These are phyloP conservation scores for Penicillium cosmopolitanum DNA, from an alignment of 495 filamentous ascomycete genomes.

Conservation along the genomic window DNA sequence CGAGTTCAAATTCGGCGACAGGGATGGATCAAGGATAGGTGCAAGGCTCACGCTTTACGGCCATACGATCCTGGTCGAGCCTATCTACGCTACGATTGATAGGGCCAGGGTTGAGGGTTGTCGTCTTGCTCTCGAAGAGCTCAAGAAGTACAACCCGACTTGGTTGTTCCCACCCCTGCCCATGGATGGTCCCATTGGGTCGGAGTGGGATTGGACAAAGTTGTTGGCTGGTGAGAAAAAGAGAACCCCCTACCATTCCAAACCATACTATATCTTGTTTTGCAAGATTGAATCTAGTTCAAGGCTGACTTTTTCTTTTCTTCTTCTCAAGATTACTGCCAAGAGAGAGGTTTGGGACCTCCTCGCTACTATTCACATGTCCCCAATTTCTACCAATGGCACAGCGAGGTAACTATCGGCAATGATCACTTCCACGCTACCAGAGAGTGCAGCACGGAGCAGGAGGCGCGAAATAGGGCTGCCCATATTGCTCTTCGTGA, in stretches of 20 bases:
- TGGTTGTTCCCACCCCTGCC: constrained; percentile 37
- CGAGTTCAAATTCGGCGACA: constrained; percentile 22
- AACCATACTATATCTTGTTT: no score
- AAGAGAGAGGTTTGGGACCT: constrained; percentile 6
- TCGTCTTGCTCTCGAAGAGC: constrained; percentile 27
- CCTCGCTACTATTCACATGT: neutral
- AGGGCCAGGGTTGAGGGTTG: constrained; percentile 33
- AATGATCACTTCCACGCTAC: constrained; percentile 19
- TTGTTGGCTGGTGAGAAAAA: constrained; percentile 35
- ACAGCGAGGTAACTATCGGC: constrained; percentile 29
- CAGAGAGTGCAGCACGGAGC: constrained; percentile 8
- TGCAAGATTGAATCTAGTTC: neutral
- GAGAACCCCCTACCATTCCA: neutral
- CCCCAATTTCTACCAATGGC: constrained; percentile 22
- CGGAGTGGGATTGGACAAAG: constrained; percentile 34
- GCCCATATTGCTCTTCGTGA: constrained; percentile 34
- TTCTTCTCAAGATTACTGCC: constrained; percentile 2
- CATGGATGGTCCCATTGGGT: constrained; percentile 11
- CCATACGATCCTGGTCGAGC: constrained; percentile 27
- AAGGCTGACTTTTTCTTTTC: neutral
- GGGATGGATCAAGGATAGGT: constrained; percentile 17
- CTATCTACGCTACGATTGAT: constrained; percentile 8
- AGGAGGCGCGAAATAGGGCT: constrained; percentile 30
- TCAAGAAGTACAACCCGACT: constrained; percentile 25
- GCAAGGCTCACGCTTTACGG: constrained; percentile 40